A percentile compares a stretch with the other conserved stretches of the same genome.
phyloP scores from a whole-genome alignment of 768 basidiomycete genomes.

The Lentinula sp. region DNA sequence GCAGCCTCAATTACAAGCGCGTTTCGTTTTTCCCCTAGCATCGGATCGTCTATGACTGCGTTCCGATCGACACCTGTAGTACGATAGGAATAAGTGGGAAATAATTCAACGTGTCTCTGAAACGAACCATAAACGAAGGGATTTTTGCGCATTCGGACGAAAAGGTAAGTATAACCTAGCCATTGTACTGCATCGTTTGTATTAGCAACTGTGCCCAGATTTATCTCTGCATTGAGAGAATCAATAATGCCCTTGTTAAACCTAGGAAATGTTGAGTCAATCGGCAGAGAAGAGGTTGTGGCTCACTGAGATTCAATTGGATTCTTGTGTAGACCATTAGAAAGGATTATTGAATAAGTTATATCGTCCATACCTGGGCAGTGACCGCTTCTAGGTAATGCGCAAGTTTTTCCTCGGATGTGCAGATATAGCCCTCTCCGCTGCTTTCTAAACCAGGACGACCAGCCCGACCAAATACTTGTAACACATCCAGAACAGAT shows the following conservation, averaged over 20 bases:
- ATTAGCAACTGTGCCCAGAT: conserved; percentile 89
- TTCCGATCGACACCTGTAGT: conserved; percentile 67
- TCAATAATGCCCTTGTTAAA: conserved; percentile 85
- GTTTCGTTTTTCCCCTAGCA: conserved; percentile 62
- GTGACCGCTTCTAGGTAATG: conserved; percentile 88
- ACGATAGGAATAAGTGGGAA: conserved; percentile 6
- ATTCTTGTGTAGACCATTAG: conserved; percentile 40
- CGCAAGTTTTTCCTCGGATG: conserved; percentile 84
- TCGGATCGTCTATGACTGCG: conserved; percentile 61
- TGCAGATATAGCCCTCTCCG: conserved; percentile 96
- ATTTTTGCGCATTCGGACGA: conserved; percentile 90
- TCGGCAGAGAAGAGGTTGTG: not conserved
- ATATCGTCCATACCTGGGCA: conserved; percentile 57
- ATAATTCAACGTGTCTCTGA: not conserved
- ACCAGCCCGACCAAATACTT: conserved; percentile 97
- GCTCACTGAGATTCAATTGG: conserved; percentile 94
- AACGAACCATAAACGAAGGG: conserved; percentile 76
- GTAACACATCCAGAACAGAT: conserved; percentile 90
- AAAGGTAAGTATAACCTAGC: conserved; percentile 96
- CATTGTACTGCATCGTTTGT: conserved; percentile 84
- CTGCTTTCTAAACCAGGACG: conserved; percentile 83
- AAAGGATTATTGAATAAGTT: not conserved
- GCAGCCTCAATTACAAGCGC: conserved; percentile 67
- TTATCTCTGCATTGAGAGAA: conserved; percentile 90
- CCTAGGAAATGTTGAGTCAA: conserved; percentile 24